A percentile compares a stretch with the other conserved stretches of the same genome.
Conservation (phyloP, 805 yeast genomes). For the Metschnikowia picachoensis region DNA sequence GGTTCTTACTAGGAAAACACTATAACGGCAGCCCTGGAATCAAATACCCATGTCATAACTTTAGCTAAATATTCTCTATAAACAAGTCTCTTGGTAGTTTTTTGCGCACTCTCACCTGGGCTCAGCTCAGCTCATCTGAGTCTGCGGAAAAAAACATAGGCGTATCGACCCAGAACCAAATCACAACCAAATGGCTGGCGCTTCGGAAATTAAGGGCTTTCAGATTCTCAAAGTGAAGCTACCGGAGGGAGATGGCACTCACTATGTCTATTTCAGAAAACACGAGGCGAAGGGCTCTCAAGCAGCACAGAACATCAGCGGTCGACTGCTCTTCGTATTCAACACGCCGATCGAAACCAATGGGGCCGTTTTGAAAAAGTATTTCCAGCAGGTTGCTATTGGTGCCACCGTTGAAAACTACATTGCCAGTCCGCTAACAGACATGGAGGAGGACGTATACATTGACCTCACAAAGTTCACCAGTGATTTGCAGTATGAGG, state of each 20-base stretch:
- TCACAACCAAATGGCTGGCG: slow-evolving; percentile 9
- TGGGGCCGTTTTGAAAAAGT: slow-evolving; percentile 48
- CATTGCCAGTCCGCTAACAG: slow-evolving; percentile 33
- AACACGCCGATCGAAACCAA: slow-evolving; percentile 69
- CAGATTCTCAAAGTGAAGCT: slow-evolving; percentile 46
- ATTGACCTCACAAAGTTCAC: slow-evolving; percentile 54
- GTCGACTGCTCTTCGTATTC: slow-evolving; percentile 63
- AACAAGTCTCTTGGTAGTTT: neutral
- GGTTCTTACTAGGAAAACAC: too few species aligned
- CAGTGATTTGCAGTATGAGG: slow-evolving; percentile 45
- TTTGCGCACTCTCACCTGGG: neutral
- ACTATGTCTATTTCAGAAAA: slow-evolving; percentile 63
- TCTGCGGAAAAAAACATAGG: neutral
- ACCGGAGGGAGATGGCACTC: slow-evolving; percentile 38
- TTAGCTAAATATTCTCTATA: too few species aligned
- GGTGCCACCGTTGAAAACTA: slow-evolving; percentile 59
- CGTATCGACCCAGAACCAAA: neutral
- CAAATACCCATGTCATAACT: too few species aligned
- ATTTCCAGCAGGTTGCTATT: slow-evolving; percentile 56
- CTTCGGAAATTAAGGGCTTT: slow-evolving; percentile 54
- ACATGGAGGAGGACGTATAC: slow-evolving; percentile 43
- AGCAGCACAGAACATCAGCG: slow-evolving; percentile 9
- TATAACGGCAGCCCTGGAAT: too few species aligned
- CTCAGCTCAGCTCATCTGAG: neutral
- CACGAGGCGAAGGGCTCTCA: slow-evolving; percentile 46